phyloP scores from a whole-genome alignment of 2,329 filamentous ascomycete species.

The Penicillium freii region DNA sequence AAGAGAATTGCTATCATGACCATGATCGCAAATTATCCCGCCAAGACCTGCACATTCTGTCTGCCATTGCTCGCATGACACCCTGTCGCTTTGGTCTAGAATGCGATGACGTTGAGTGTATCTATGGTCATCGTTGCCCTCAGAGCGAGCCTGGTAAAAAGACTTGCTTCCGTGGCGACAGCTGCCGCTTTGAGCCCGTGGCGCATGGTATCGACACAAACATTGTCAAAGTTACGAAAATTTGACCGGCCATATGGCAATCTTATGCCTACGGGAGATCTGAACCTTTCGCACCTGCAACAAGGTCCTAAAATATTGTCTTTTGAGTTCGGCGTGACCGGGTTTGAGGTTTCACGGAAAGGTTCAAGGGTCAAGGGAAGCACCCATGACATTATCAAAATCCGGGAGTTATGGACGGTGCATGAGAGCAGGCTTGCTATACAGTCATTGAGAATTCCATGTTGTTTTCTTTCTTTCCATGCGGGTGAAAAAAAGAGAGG shows the following conservation, averaged over 20 bases:
- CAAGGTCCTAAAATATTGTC: slow-evolving; percentile 3
- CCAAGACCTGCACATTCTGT: slow-evolving; percentile 54
- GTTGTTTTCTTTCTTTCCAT: background rate
- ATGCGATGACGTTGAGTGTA: slow-evolving; percentile 60
- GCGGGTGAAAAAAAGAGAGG: slow-evolving; percentile 5
- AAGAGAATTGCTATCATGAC: slow-evolving; percentile 51
- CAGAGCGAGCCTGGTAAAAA: slow-evolving; percentile 53
- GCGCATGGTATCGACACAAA: slow-evolving; percentile 59
- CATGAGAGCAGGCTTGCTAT: slow-evolving; percentile 3
- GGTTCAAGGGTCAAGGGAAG: background rate
- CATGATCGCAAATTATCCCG: slow-evolving; percentile 56
- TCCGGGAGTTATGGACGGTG: slow-evolving; percentile 8
- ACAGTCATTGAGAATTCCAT: background rate
- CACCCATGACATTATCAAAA: slow-evolving; percentile 3
- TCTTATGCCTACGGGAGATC: background rate
- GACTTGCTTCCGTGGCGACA: slow-evolving; percentile 57
- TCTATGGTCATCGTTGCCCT: slow-evolving; percentile 63
- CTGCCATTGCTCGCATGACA: slow-evolving; percentile 61
- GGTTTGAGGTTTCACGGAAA: slow-evolving; percentile 6
- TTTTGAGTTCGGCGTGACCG: slow-evolving; percentile 8
- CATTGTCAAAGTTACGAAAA: slow-evolving; percentile 54
- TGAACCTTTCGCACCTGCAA: slow-evolving; percentile 5
- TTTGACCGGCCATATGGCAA: slow-evolving; percentile 25
- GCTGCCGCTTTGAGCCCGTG: slow-evolving; percentile 57
- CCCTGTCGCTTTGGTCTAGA: slow-evolving; percentile 58